Evolutionary conservation across 257 asterid genomes (phyloP).

Genomic region (Nicotiana attenuata): DNA sequence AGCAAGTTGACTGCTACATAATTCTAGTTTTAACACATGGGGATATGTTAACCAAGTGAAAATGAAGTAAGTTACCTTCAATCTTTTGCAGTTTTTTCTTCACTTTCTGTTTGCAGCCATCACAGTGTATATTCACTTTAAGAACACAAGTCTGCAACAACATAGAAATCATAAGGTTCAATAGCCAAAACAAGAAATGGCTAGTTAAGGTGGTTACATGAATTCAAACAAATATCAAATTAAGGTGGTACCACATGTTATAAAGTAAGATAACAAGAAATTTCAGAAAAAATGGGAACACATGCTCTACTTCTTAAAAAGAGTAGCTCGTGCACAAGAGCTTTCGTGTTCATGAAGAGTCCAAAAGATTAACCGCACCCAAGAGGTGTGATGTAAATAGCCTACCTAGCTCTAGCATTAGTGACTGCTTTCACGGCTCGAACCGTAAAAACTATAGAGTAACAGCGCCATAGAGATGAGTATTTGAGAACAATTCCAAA

Average conservation of each 20-base stretch:
- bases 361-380: too few species aligned
- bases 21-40: not conserved
- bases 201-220: not conserved
- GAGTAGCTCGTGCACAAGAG: too few species aligned
- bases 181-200: not conserved
- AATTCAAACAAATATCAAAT: not conserved
- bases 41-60: not conserved
- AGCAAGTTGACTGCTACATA: not conserved
- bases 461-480: not conserved
- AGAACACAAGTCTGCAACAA: constrained; percentile 51
- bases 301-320: not conserved
- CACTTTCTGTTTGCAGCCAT: constrained; percentile 61
- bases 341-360: too few species aligned
- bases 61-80: constrained; percentile 35
- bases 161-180: not conserved
- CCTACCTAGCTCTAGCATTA: too few species aligned
- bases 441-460: too few species aligned
- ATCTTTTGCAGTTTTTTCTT: constrained; percentile 51
- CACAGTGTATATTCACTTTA: constrained; percentile 62
- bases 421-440: too few species aligned
- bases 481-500: not conserved
- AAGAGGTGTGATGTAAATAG: too few species aligned
- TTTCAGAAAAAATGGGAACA: not conserved
- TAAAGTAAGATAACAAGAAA: not conserved
- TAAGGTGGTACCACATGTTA: not conserved